Evolutionary conservation across 805 yeast species (phyloP).

Genomic region (Candida patagonica): DNA sequence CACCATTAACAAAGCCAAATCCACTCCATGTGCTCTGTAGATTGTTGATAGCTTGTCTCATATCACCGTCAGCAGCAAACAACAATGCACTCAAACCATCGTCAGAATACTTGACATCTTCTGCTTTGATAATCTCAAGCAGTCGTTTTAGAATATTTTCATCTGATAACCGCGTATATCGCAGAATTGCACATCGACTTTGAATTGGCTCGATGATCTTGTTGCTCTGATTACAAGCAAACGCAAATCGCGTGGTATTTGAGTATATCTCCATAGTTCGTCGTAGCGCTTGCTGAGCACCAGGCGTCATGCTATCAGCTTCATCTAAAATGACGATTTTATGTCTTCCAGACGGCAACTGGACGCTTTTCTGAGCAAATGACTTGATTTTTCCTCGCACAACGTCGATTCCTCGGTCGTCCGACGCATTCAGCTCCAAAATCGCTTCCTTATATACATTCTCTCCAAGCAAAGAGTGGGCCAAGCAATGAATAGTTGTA

Average conservation of each 20-base stretch:
- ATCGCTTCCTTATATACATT: conserved; percentile 68
- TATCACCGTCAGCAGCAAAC: conserved; percentile 95
- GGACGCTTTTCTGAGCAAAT: conserved; percentile 91
- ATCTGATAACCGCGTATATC: conserved; percentile 74
- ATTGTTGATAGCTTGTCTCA: conserved; percentile 96
- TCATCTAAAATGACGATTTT: conserved; percentile 91
- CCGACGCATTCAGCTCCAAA: conserved; percentile 89
- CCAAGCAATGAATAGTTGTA: conserved; percentile 85
- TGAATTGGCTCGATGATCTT: conserved; percentile 96
- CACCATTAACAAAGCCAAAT: conserved; percentile 80
- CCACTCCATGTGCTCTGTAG: conserved; percentile 92
- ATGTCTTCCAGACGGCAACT: conserved; percentile 79
- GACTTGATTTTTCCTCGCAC: conserved; percentile 90
- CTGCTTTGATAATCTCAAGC: conserved; percentile 58
- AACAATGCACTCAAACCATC: conserved; percentile 90
- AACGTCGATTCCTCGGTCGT: conserved; percentile 95
- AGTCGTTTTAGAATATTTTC: conserved; percentile 75
- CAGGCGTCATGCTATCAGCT: conserved; percentile 95
- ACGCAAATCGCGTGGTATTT: conserved; percentile 95
- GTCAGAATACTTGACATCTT: conserved; percentile 67
- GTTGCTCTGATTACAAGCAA: conserved; percentile 91
- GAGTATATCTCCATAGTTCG: conserved; percentile 94
- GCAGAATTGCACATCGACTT: conserved; percentile 88
- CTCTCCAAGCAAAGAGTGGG: conserved; percentile 70
- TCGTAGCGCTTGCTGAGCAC: conserved; percentile 90